A percentile compares a stretch with the other conserved stretches of the same genome.
phyloP scores from a whole-genome alignment of 1,284 basidiomycete species.

The Puccinia coronata region DNA sequence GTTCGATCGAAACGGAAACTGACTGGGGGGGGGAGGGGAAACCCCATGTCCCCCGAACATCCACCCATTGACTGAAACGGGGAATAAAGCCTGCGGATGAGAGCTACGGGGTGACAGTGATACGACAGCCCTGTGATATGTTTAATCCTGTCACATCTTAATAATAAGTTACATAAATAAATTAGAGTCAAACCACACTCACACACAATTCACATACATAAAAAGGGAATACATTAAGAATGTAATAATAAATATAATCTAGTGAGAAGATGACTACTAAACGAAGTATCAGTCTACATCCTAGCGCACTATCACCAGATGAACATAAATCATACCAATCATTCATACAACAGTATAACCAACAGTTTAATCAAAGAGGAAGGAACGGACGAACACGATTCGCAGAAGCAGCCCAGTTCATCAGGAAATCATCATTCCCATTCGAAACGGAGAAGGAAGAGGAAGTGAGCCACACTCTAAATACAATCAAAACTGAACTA shows the following conservation, averaged over 20 bases:
- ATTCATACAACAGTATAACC: constrained; percentile 25
- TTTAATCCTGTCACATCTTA: too few species aligned
- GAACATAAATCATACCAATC: constrained; percentile 20
- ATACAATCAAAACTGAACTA: not conserved
- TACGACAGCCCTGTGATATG: too few species aligned
- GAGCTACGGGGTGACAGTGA: too few species aligned
- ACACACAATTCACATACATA: not conserved
- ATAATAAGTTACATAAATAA: too few species aligned
- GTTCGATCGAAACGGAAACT: too few species aligned
- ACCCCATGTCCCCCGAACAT: too few species aligned
- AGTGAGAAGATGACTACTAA: too few species aligned
- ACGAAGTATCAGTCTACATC: constrained; percentile 27
- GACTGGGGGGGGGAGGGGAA: too few species aligned
- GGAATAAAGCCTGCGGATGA: too few species aligned
- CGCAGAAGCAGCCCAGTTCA: constrained; percentile 41
- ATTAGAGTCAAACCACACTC: too few species aligned
- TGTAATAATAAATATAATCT: too few species aligned
- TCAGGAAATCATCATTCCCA: constrained; percentile 33
- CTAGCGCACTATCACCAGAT: constrained; percentile 20
- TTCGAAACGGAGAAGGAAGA: constrained; percentile 38
- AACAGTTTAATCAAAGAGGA: not conserved
- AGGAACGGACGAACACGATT: constrained; percentile 20
- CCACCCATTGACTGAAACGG: too few species aligned
- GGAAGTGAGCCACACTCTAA: constrained; percentile 6
- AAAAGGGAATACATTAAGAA: not conserved